Percentiles rank a stretch among this genome's conserved stretches.
phyloP scores from a whole-genome alignment of 177 flowering plant species.

The Vitis hybrid region DNA sequence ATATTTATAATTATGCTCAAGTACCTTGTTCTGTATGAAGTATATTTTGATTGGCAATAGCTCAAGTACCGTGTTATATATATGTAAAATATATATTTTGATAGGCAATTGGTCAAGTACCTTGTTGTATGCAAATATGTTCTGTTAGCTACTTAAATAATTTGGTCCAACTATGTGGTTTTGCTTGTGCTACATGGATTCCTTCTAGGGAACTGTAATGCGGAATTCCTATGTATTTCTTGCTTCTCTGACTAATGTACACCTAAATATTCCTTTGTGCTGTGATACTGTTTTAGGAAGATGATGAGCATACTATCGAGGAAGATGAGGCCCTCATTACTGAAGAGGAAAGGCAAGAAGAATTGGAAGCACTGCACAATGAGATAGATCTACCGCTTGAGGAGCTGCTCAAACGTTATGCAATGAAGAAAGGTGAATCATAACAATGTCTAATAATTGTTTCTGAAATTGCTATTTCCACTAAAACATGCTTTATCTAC shows the following conservation, averaged over 20 bases:
- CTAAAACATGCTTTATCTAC: background rate
- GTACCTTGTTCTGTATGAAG: too few species aligned
- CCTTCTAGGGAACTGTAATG: background rate
- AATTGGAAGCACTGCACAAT: constrained; percentile 74
- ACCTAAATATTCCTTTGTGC: constrained; percentile 6
- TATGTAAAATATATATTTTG: too few species aligned
- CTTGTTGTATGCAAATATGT: too few species aligned
- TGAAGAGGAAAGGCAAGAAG: constrained; percentile 81
- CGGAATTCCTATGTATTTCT: background rate
- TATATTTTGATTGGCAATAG: too few species aligned
- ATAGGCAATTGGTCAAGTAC: too few species aligned
- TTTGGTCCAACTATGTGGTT: too few species aligned
- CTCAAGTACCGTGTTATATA: too few species aligned
- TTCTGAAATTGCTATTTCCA: background rate
- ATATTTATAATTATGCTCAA: too few species aligned
- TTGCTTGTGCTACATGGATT: background rate
- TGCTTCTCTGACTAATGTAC: background rate
- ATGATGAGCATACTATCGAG: constrained; percentile 90
- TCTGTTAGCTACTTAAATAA: too few species aligned
- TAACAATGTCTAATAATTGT: background rate
- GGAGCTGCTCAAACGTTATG: constrained; percentile 80
- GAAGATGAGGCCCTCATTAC: constrained; percentile 94
- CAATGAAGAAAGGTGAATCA: constrained; percentile 39
- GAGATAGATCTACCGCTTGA: constrained; percentile 89
- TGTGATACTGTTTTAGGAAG: constrained; percentile 68